Base-by-base conservation (phyloP, 345 rosid species). In the Camelina laxa region DNA sequence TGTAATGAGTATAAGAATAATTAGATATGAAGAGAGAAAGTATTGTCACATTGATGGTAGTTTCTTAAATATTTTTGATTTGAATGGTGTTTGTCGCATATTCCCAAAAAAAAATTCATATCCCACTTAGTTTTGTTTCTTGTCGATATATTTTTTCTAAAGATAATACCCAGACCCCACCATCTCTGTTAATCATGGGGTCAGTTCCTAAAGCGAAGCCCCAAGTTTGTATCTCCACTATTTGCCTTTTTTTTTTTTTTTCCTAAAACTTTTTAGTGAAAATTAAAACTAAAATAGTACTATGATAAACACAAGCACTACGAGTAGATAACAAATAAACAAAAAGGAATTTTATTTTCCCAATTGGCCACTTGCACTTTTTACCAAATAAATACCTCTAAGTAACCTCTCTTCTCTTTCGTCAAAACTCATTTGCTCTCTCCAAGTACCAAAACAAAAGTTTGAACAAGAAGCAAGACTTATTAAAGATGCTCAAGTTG, bases 401-500 rank as follows among this genome's bases (percentile, higher is more conserved):
- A 62, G 9, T 9, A 42, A 54, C 70, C 21, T 61, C 56, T 57
- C 71, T 47, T 65, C 72, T 63, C 49, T 36, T 27, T 73, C 35
- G 47, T 17, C 60, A 55, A 73, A 63, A 55, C 70, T 9, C 20
- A 33, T 21, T 31, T 22, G 33, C 67, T 42, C 44, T 61, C 65
- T 15, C 49, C 27, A 75, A 60, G 42, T 7, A 19, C 66, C 24
- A 9, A 14, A 21, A 30, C 48, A 59, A 58, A 50, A 19, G 3
- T 1, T 9, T 13, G 3, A 19, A 54, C 42, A 62, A 27, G 20
- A 54, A 11, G 16, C 17, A 39, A 60, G 31, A 13, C 45, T 55
- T 33, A 7, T 6, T 6, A 7, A 21, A 42, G 49, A 87, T 89
- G 96, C 67, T 82, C 77, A 82, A 67, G 48, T 60, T 78, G 76